These are phyloP conservation scores for Hanseniaspora uvarum DNA, from an alignment of 1,139 yeast species.

Conservation along the genomic window DNA sequence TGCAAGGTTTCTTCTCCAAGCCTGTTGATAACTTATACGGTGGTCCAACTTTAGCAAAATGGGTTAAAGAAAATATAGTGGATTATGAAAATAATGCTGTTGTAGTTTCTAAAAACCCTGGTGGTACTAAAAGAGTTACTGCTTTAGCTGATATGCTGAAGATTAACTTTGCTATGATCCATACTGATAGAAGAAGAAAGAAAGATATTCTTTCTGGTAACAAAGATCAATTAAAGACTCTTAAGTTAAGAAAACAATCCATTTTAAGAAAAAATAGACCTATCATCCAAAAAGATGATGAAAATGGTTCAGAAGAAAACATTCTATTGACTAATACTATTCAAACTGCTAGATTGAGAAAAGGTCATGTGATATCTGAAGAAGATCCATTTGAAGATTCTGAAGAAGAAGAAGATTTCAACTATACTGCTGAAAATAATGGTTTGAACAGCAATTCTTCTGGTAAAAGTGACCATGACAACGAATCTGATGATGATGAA, in stretches of 20 bases:
- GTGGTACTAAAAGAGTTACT: conserved; percentile 96
- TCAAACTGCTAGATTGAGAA: conserved; percentile 90
- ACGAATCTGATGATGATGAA: conserved; percentile 26
- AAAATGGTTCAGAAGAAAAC: conserved; percentile 50
- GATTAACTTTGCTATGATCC: conserved; percentile 97
- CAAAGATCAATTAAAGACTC: conserved; percentile 27
- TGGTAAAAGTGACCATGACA: conserved; percentile 56
- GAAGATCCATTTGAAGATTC: conserved; percentile 43
- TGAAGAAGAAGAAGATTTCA: conserved; percentile 26
- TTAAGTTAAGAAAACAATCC: conserved; percentile 34
- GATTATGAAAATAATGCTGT: conserved; percentile 78
- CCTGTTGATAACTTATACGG: conserved; percentile 96
- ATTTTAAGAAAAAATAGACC: conserved; percentile 32
- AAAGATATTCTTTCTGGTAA: conserved; percentile 52
- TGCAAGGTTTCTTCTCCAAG: conserved; percentile 96
- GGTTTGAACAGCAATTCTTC: conserved; percentile 59
- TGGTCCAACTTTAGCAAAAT: conserved; percentile 89
- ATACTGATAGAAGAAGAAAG: conserved; percentile 89
- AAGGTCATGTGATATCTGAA: conserved; percentile 95
- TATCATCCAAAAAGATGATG: conserved; percentile 34
- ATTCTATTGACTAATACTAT: conserved; percentile 66
- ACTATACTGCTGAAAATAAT: conserved; percentile 23
- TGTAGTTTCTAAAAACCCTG: conserved; percentile 91
- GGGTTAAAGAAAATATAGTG: conserved; percentile 86
- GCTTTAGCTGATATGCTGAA: conserved; percentile 91